Evolutionary conservation across 2,329 filamentous ascomycete species (phyloP), one percentile per base, ranked within the genome.

Genomic region (Microcyclospora tardicrescens): DNA sequence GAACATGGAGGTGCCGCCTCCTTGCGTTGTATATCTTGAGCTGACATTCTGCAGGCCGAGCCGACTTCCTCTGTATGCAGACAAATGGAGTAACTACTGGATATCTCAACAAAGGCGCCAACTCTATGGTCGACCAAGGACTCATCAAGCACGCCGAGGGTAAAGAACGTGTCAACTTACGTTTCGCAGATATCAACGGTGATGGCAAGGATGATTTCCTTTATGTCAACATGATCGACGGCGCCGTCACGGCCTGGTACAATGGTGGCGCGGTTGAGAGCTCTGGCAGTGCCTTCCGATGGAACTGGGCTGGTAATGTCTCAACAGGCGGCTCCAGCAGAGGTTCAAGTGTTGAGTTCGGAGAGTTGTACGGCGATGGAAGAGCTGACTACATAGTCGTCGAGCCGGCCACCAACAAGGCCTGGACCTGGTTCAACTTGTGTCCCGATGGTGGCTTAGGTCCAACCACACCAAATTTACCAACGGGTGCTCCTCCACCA

Each of bases 101-200:
- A n/a, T 41, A 38, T 16, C 35, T 43, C 13, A 45, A 45, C 35
- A 38, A 38, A n/a, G 37, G 35, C 10, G 19, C 35, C 3, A 32
- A 16, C n/a, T 19, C 28, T 13, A 30, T 43, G 34, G 38, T 38
- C 6, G 13, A 45, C 27, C 34, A 40, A 16, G 41, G 41, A 28
- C 31, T 40, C 3, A 34, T 43, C 33, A 45, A 43, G 35, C 11
- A 36, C 9, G 16, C 35, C n/a, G 41, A 43, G 15, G 41, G 43
- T 1, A 33, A 33, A 29, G 43, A 45, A 13, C 38, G 43, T 2
- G 35, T 31, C 14, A 36, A 45, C 24, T 16, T 45, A 13, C n/a
- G 42, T 24, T 37, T 46, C 29, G 43, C 39, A 3, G 42, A 46
- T 28, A 39, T 46, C 36, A 40, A 46, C 14, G 38, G 35, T 6